Evolutionary conservation across 2,329 filamentous ascomycete genomes (phyloP).

Genomic region (Ceratocystis eucalypticola): DNA sequence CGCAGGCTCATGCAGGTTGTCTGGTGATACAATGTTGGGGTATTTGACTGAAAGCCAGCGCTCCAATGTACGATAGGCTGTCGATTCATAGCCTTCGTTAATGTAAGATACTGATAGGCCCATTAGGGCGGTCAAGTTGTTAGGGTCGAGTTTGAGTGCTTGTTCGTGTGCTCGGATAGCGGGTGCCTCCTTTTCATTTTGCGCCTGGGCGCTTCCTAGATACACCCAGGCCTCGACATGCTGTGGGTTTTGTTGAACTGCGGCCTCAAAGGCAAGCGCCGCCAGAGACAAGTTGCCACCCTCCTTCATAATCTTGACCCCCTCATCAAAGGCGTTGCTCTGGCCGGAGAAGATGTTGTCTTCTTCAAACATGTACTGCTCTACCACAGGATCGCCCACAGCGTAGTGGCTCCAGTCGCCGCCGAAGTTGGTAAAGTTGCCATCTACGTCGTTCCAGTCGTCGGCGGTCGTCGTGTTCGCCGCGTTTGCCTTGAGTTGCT

Average conservation of each 20-base stretch:
- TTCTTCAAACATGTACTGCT: constrained; percentile 88
- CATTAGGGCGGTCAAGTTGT: constrained; percentile 83
- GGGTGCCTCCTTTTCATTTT: constrained; percentile 96
- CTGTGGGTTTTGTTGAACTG: constrained; percentile 73
- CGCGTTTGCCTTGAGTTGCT: constrained; percentile 17
- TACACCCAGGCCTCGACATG: constrained; percentile 91
- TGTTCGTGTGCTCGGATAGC: constrained; percentile 89
- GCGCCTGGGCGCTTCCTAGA: constrained; percentile 81
- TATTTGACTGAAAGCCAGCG: constrained; percentile 96
- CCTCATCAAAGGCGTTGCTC: constrained; percentile 80
- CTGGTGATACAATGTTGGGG: constrained; percentile 61
- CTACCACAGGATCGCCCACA: constrained; percentile 58
- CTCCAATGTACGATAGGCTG: constrained; percentile 89
- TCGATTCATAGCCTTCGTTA: constrained; percentile 96
- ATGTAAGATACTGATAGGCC: constrained; percentile 92
- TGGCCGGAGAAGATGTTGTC: constrained; percentile 79
- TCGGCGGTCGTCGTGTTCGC: constrained; percentile 37
- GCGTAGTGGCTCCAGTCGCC: constrained; percentile 52
- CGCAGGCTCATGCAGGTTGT: constrained; percentile 57
- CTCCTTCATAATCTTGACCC: constrained; percentile 80
- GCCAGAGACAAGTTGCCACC: constrained; percentile 90
- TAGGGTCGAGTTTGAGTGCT: constrained; percentile 73
- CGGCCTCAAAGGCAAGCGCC: constrained; percentile 88
- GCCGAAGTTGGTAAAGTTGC: constrained; percentile 46
- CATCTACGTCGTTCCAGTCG: constrained; percentile 51